Conservation (phyloP, 805 yeast genomes). For the Spathaspora hagerdaliae region DNA sequence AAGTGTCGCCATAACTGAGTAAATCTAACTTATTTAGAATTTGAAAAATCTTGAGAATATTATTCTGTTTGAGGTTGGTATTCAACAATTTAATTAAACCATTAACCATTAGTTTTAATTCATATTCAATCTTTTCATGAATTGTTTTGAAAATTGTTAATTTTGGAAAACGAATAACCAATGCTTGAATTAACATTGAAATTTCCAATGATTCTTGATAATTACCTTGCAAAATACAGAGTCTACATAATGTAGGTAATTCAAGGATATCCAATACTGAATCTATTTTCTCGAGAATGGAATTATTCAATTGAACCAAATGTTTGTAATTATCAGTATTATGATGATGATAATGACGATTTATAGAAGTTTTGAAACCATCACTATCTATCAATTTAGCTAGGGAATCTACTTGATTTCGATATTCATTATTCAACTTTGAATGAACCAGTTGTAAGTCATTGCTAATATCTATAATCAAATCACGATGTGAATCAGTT, state of each 20-base stretch:
- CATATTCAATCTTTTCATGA: conserved; percentile 48
- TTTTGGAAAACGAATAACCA: conserved; percentile 66
- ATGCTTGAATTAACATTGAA: conserved; percentile 65
- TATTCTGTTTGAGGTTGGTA: conserved; percentile 76
- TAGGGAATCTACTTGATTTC: conserved; percentile 9
- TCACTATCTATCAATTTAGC: conserved; percentile 9
- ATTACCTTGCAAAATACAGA: conserved; percentile 83
- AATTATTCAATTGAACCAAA: conserved; percentile 20
- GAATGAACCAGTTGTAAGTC: conserved; percentile 29
- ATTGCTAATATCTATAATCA: conserved; percentile 39
- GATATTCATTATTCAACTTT: conserved; percentile 14
- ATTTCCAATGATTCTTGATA: conserved; percentile 88
- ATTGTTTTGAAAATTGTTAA: conserved; percentile 48
- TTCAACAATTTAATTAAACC: conserved; percentile 66
- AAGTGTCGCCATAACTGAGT: conserved; percentile 3
- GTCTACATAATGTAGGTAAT: conserved; percentile 73
- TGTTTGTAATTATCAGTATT: background rate
- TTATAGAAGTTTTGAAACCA: background rate
- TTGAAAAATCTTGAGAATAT: conserved; percentile 72
- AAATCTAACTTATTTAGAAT: conserved; percentile 64
- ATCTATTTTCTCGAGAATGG: conserved; percentile 59
- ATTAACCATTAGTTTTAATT: conserved; percentile 61
- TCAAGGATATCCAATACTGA: conserved; percentile 75
- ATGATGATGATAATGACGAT: background rate
- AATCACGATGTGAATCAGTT: conserved; percentile 39